These are phyloP conservation scores for Fusarium illudens DNA, from an alignment of 2,329 filamentous ascomycete genomes.

Conservation along the genomic window DNA sequence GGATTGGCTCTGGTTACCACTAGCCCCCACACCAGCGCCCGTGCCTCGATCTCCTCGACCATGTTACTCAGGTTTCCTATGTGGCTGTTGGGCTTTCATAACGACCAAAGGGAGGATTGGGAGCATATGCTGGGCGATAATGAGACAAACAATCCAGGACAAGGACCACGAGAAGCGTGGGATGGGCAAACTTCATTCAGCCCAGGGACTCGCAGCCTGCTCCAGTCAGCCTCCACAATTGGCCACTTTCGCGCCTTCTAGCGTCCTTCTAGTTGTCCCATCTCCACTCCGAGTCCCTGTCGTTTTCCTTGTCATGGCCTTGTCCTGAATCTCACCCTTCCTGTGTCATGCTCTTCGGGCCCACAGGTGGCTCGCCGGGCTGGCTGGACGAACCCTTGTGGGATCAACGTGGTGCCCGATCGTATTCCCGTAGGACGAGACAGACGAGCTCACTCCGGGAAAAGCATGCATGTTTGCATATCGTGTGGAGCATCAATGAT, in stretches of 20 bases:
- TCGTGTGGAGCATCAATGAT: constrained; percentile 3
- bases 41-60: background rate
- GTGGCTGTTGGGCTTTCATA: background rate
- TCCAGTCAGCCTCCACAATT: constrained; percentile 18
- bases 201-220: background rate
- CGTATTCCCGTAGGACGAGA: constrained; percentile 7
- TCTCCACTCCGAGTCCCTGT: constrained; percentile 8
- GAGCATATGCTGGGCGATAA: background rate
- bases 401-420: constrained; percentile 14
- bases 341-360: background rate
- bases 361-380: constrained; percentile 12
- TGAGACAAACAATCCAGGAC: background rate
- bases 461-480: constrained; percentile 5
- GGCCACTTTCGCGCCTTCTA: constrained; percentile 38
- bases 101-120: background rate
- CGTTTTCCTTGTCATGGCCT: constrained; percentile 7
- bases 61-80: background rate
- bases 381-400: background rate
- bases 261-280: constrained; percentile 40
- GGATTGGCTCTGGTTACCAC: constrained; percentile 14
- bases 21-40: background rate
- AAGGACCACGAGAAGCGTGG: background rate
- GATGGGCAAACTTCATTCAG: background rate
- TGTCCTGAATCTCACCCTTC: constrained; percentile 5
- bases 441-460: background rate